Evolutionary conservation across 2,329 filamentous ascomycete species (phyloP), one percentile per base, ranked within the genome.

Genomic region (Aspergillus piperis): DNA sequence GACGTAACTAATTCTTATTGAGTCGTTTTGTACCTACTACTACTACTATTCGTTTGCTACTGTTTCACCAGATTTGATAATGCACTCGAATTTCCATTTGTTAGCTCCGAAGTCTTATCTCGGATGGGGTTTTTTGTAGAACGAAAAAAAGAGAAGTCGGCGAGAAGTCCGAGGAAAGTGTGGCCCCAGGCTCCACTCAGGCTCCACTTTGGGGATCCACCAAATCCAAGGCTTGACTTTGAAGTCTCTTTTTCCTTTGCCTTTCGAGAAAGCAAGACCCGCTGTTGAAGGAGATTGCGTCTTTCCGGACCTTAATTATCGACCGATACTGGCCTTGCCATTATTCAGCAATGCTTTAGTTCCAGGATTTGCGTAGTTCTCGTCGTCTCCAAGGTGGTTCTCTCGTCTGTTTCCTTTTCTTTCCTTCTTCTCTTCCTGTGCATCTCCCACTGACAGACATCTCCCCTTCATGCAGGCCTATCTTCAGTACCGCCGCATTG

Each of bases 401-500:
- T 30, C n/a, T 30, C 13, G n/a, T 8, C 25, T 13, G 13, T 48
- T n/a, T n/a, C 27, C 8, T 17, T n/a, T n/a, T 8, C 44, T 48
- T n/a, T 19, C n/a, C 47, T 30, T 50, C 47, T 50, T n/a, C 23
- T 15, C 21, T 49, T 10, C 47, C 15, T 13, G 41, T 44, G 41
- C 41, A 23, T 11, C 17, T 53, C 25, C 15, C 27, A 25, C 41
- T 55, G 53, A 55, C 53, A 13, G 32, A 36, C 32, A 13, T 13
- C 32, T 39, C 17, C 30, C 52, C 25, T 36, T 25, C 53, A 69
- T 69, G 67, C 66, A 69, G 62, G 65, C 67, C 21, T 69, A 69
- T 60, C 61, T 68, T 53, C 67, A 69, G 51, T 69, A 66, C 58
- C 62, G 67, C 25, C 61, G 63, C 32, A 57, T 69, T 47, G 61